These are phyloP conservation scores for Reutealis trisperma DNA, from an alignment of 345 rosid species.

Conservation along the genomic window DNA sequence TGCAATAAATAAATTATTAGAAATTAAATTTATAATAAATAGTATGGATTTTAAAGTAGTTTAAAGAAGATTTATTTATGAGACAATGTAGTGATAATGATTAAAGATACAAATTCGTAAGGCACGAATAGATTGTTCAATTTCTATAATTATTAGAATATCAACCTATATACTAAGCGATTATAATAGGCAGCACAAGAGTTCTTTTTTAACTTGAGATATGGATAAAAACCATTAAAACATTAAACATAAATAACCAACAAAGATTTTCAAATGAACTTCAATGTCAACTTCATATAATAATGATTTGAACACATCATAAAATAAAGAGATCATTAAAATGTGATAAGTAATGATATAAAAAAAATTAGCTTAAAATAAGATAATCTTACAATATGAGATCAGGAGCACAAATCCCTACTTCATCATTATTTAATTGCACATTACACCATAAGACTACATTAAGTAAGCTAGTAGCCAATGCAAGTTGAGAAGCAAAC, in stretches of 20 bases:
- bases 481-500: slow-evolving; percentile 47
- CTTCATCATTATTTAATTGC: slow-evolving; percentile 75
- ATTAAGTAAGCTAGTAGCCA: slow-evolving; percentile 29
- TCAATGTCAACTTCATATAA: no score
- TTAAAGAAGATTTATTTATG: no score
- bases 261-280: not conserved
- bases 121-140: no score
- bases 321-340: not conserved
- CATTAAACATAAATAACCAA: not conserved
- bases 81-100: not conserved
- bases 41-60: not conserved
- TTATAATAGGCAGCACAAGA: no score
- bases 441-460: slow-evolving; percentile 77
- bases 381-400: slow-evolving; percentile 44
- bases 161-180: no score
- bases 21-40: not conserved
- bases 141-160: no score
- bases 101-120: no score
- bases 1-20: not conserved
- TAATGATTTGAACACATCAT: no score
- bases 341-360: not conserved
- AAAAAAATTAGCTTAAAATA: not conserved
- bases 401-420: slow-evolving; percentile 77
- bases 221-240: not conserved
- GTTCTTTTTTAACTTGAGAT: no score